Evolutionary conservation across 2,329 filamentous ascomycete species (phyloP), one percentile per base, ranked within the genome.

Genomic region (Venturia carpophila): DNA sequence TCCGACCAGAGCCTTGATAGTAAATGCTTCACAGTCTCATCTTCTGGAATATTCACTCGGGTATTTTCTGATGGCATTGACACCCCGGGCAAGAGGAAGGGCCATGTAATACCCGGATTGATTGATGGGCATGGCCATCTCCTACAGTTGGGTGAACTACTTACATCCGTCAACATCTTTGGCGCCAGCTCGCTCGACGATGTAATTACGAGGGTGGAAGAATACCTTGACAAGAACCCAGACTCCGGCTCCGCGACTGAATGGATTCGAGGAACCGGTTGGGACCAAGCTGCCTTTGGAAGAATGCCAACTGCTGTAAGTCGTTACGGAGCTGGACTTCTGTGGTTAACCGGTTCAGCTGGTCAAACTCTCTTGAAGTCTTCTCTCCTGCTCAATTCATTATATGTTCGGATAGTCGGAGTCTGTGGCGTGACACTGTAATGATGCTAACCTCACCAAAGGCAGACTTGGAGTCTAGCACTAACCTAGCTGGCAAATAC

Each of bases 101-200:
- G 85, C 0, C 80, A 84, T 68, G 86, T 83, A 1, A 82, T 88
- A 34, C 87, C 87, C 0, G 87, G 87, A 0, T 77, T 90, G 1
- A 89, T 87, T 83, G 87, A 90, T 68, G 87, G 86, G 0, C 87
- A 90, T 71, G 87, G 85, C 0, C 87, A 90, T 71, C 75, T 90
- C 60, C 72, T 87, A 21, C 81, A 83, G 69, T 89, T 87, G 71
- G 87, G 84, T 62, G 86, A 89, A 73, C 86, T 87, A 70, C 75
- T 89, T 45, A 82, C 87, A 69, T 87, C 84, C 5, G 86, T 87
- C 0, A 81, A 86, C 69, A 75, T 90, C 2, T 87, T 88, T 69
- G 86, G 84, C 0, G 77, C 82, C 0, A 67, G 74, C n/a, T 82
- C 81, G 5, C 77, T 86, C 67, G 77, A 79, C 0, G 83, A 88